Conservation (phyloP, 495 filamentous ascomycete species). For the Penicillium crystallinum region DNA sequence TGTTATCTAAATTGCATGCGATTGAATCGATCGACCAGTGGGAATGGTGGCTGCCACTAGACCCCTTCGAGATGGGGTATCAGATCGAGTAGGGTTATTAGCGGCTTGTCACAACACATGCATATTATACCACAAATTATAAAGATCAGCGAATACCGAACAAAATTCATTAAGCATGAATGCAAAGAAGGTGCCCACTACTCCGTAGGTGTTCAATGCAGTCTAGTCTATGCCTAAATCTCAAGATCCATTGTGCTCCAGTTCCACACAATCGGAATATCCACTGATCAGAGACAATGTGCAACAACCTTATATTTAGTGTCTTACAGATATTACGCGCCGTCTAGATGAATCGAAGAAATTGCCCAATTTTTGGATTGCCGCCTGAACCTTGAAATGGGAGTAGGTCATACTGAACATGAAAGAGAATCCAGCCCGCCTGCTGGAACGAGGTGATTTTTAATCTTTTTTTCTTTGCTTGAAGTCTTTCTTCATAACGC, state of each 20-base stretch:
- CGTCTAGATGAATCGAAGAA: neutral
- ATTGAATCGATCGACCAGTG: neutral
- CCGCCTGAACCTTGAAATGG: constrained; percentile 38
- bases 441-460: constrained; percentile 40
- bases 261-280: constrained; percentile 3
- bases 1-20: neutral
- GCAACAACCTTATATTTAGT: constrained; percentile 6
- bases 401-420: constrained; percentile 43
- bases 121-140: neutral
- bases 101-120: neutral
- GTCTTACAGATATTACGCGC: neutral
- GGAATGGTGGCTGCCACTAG: neutral
- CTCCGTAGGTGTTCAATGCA: neutral
- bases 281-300: neutral
- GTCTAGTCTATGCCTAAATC: neutral
- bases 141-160: neutral
- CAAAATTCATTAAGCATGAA: neutral
- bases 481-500: constrained; percentile 35
- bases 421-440: constrained; percentile 32
- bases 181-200: neutral
- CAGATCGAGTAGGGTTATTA: neutral
- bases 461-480: constrained; percentile 38
- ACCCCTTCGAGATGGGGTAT: neutral
- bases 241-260: neutral
- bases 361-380: constrained; percentile 32